Conservation (phyloP, 257 asterid species). For the Ehretia macrophylla region DNA sequence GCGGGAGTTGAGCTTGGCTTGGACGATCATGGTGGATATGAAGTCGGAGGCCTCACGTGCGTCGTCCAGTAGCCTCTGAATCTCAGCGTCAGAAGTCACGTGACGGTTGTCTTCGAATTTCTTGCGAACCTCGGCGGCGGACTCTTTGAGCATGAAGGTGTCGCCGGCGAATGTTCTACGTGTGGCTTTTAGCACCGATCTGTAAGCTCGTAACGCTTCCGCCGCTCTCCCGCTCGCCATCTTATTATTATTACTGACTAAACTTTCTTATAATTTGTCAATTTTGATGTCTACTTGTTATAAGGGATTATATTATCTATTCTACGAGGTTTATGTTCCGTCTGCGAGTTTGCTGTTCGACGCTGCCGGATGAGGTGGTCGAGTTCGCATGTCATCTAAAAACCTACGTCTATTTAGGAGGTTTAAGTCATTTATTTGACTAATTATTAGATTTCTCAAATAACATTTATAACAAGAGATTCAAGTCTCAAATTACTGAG, state of each 20-base stretch:
- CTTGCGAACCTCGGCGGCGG: conserved; percentile 80
- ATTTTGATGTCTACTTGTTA: not conserved
- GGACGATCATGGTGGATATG: conserved; percentile 86
- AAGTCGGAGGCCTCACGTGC: conserved; percentile 87
- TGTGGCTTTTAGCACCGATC: conserved; percentile 75
- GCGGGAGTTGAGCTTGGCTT: conserved; percentile 82
- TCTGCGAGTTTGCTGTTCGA: no score
- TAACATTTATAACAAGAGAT: no score
- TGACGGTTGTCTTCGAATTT: conserved; percentile 89
- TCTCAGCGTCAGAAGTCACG: conserved; percentile 67
- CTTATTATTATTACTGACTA: not conserved
- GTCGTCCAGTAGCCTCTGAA: conserved; percentile 65
- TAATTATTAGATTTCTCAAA: no score
- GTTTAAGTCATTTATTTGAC: no score
- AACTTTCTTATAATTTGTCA: not conserved
- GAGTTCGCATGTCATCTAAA: no score
- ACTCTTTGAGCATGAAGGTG: conserved; percentile 70
- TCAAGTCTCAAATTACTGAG: no score
- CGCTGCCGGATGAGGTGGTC: no score
- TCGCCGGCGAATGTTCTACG: conserved; percentile 91
- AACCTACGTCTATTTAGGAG: no score
- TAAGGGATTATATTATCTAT: no score
- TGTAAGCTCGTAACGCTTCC: conserved; percentile 67
- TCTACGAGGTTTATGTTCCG: no score
- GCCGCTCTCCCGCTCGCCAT: conserved; percentile 55